These are phyloP conservation scores for Aspergillus tanneri DNA, from an alignment of 2,329 filamentous ascomycete species.

Conservation along the genomic window DNA sequence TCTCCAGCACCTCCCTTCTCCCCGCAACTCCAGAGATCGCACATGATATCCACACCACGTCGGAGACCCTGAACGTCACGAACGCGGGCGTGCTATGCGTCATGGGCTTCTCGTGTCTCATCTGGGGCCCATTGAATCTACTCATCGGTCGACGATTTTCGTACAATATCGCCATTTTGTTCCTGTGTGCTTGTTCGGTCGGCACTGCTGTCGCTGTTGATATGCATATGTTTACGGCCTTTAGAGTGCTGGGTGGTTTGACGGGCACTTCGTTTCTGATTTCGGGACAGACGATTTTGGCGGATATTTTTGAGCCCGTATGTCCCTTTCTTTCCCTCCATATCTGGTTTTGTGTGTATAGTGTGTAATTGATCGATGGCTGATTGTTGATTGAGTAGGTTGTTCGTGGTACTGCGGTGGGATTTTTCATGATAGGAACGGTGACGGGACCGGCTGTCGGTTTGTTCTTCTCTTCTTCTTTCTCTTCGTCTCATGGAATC, in stretches of 20 bases:
- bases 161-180: conserved; percentile 36
- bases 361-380: not conserved
- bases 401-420: conserved; percentile 46
- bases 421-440: conserved; percentile 46
- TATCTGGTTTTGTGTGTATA: not conserved
- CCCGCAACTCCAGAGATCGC: conserved; percentile 44
- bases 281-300: conserved; percentile 39
- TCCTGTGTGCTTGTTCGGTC: conserved; percentile 33
- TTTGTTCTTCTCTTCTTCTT: conserved; percentile 17
- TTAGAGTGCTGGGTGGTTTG: conserved; percentile 37
- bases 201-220: conserved; percentile 34
- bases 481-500: not conserved
- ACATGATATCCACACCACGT: conserved; percentile 36
- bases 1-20: conserved; percentile 45
- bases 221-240: conserved; percentile 37
- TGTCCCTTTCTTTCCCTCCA: not conserved
- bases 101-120: conserved; percentile 40
- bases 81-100: conserved; percentile 40
- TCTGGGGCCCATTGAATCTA: conserved; percentile 36
- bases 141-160: conserved; percentile 32
- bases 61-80: conserved; percentile 37
- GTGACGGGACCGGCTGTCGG: conserved; percentile 46
- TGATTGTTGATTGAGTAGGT: conserved; percentile 24
- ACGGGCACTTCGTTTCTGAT: conserved; percentile 44
- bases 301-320: conserved; percentile 42